These are phyloP conservation scores for Grigorovia yakushimaensis DNA, from an alignment of 805 yeast genomes.

Conservation along the genomic window DNA sequence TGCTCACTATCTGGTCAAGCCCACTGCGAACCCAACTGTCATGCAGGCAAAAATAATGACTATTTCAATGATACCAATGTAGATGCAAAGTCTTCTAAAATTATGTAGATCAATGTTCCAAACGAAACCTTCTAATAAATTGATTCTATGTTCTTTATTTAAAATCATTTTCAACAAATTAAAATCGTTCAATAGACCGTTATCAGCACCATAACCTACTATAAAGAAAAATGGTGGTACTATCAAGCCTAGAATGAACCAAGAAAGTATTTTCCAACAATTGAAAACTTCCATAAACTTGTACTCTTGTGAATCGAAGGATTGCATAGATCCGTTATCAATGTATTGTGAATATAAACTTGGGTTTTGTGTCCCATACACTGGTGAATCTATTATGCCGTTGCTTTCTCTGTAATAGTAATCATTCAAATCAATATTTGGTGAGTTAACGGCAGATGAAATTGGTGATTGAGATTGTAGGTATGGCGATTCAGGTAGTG, in stretches of 20 bases:
- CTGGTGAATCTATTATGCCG: neutral
- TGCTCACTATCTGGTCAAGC: slow-evolving; percentile 10
- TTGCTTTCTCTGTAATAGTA: neutral
- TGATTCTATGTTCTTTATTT: slow-evolving; percentile 14
- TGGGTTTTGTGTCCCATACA: neutral
- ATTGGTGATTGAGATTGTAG: too few species aligned
- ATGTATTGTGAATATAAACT: neutral
- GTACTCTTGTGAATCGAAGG: slow-evolving; percentile 10
- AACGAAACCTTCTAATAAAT: slow-evolving; percentile 17
- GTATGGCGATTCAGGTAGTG: too few species aligned
- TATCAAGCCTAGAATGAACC: slow-evolving; percentile 11
- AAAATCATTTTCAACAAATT: slow-evolving; percentile 16
- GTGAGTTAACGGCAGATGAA: neutral
- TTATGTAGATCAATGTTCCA: slow-evolving; percentile 23
- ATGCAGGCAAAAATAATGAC: slow-evolving; percentile 32
- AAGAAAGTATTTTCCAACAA: slow-evolving; percentile 8
- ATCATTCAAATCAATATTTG: too few species aligned
- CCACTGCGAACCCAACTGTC: slow-evolving; percentile 39
- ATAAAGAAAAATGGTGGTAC: slow-evolving; percentile 24
- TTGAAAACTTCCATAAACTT: slow-evolving; percentile 14
- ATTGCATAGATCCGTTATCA: slow-evolving; percentile 14
- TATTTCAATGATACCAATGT: slow-evolving; percentile 24
- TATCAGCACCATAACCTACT: slow-evolving; percentile 12
- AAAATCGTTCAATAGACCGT: slow-evolving; percentile 9
- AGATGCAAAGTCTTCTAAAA: slow-evolving; percentile 25